These are phyloP conservation scores for Aspergillus ibericus DNA, from an alignment of 2,329 filamentous ascomycete species.

Conservation along the genomic window DNA sequence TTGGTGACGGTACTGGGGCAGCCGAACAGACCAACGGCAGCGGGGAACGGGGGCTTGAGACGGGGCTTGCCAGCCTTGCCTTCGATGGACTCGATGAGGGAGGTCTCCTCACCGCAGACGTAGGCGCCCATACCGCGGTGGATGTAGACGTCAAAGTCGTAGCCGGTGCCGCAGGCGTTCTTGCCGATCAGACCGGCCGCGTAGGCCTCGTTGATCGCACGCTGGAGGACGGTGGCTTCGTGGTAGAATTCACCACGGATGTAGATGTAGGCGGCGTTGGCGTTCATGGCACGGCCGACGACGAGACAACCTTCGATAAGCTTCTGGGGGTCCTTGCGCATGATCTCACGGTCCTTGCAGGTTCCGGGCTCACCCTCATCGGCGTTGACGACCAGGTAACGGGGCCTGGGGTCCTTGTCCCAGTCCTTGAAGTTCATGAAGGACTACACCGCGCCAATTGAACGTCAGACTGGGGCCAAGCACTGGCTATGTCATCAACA, in stretches of 20 bases:
- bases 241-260: slow-evolving; percentile 98
- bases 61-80: slow-evolving; percentile 98
- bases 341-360: slow-evolving; percentile 99
- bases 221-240: slow-evolving; percentile 89
- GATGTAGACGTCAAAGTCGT: slow-evolving; percentile 96
- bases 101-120: slow-evolving; percentile 97
- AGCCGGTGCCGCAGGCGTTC: slow-evolving; percentile 95
- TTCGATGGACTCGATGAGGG: slow-evolving; percentile 95
- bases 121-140: slow-evolving; percentile 98
- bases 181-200: slow-evolving; percentile 92
- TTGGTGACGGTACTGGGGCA: slow-evolving; percentile 98
- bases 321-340: slow-evolving; percentile 99
- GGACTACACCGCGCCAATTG: slow-evolving; percentile 58
- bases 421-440: slow-evolving; percentile 99
- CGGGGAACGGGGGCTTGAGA: slow-evolving; percentile 97
- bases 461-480: neutral
- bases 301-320: slow-evolving; percentile 96
- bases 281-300: slow-evolving; percentile 97
- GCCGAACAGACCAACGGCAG: slow-evolving; percentile 94
- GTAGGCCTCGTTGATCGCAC: slow-evolving; percentile 97
- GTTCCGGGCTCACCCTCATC: slow-evolving; percentile 98
- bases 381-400: slow-evolving; percentile 96
- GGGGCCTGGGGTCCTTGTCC: slow-evolving; percentile 95
- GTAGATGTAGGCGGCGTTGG: slow-evolving; percentile 97
- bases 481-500: neutral